Percentiles rank a stretch among this genome's conserved stretches.
phyloP scores from a whole-genome alignment of 140 eudicot species.

The Flaveria floridana region DNA sequence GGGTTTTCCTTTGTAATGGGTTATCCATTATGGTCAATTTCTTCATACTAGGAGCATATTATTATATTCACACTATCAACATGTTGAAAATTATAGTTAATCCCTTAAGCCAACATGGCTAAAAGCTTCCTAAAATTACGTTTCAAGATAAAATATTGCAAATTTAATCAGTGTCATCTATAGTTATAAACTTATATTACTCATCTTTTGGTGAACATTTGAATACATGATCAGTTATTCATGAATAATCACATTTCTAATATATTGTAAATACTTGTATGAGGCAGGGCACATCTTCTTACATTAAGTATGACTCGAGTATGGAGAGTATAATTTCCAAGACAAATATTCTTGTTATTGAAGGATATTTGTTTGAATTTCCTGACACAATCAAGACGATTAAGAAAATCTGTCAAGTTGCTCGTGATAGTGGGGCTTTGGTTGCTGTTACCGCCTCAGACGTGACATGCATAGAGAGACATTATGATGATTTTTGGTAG shows the following conservation, averaged over 20 bases:
- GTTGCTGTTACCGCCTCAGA: constrained; percentile 97
- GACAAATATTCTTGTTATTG: constrained; percentile 79
- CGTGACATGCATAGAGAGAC: constrained; percentile 92
- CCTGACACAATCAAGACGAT: constrained; percentile 91
- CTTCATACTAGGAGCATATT: neutral
- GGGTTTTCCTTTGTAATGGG: neutral
- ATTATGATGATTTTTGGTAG: constrained; percentile 92
- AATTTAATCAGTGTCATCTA: neutral
- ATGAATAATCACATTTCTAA: constrained; percentile 15
- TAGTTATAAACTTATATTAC: neutral
- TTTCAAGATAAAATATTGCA: neutral
- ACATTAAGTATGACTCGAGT: constrained; percentile 56
- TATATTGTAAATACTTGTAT: constrained; percentile 28
- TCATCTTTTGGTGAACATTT: neutral
- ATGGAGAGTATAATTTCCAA: constrained; percentile 74
- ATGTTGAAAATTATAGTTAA: constrained; percentile 5
- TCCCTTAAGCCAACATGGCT: neutral
- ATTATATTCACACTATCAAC: neutral
- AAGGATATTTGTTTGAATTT: constrained; percentile 93
- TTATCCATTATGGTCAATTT: neutral
- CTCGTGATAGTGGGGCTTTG: constrained; percentile 78
- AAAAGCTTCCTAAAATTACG: neutral
- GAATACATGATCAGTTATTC: neutral
- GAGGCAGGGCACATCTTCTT: constrained; percentile 87
- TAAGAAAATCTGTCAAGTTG: constrained; percentile 76